These are phyloP conservation scores for Lachnellula hyalina DNA, from an alignment of 2,329 filamentous ascomycete species.

Conservation along the genomic window DNA sequence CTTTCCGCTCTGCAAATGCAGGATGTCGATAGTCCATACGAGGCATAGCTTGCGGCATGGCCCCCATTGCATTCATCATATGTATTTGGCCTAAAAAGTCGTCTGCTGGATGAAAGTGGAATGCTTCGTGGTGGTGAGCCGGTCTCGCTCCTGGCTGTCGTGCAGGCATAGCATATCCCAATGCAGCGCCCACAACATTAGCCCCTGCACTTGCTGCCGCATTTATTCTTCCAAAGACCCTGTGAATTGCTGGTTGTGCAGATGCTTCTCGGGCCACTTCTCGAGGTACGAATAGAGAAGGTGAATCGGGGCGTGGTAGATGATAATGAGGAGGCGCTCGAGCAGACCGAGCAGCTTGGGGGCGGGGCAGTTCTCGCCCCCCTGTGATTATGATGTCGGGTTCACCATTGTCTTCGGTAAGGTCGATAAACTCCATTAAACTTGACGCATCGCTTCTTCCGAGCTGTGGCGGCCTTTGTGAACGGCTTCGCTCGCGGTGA, in stretches of 20 bases:
- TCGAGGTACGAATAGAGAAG: conserved; percentile 7
- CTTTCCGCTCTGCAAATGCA: conserved; percentile 23
- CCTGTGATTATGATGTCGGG: conserved; percentile 30
- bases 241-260: background rate
- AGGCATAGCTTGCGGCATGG: background rate
- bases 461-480: conserved; percentile 23
- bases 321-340: background rate
- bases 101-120: background rate
- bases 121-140: background rate
- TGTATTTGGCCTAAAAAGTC: conserved; percentile 1
- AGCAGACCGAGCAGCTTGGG: conserved; percentile 3
- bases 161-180: background rate
- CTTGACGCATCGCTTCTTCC: conserved; percentile 25
- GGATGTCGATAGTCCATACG: conserved; percentile 25
- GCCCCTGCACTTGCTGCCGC: background rate
- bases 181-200: background rate
- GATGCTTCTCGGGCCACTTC: conserved; percentile 11
- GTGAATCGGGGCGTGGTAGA: conserved; percentile 2
- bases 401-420: conserved; percentile 44
- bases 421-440: conserved; percentile 42
- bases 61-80: background rate
- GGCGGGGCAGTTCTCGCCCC: conserved; percentile 20
- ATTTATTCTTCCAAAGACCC: background rate
- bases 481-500: conserved; percentile 4
- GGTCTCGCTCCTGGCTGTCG: background rate